These are phyloP conservation scores for Macadamia tetraphylla DNA, from an alignment of 164 flowering plant species.

Conservation along the genomic window DNA sequence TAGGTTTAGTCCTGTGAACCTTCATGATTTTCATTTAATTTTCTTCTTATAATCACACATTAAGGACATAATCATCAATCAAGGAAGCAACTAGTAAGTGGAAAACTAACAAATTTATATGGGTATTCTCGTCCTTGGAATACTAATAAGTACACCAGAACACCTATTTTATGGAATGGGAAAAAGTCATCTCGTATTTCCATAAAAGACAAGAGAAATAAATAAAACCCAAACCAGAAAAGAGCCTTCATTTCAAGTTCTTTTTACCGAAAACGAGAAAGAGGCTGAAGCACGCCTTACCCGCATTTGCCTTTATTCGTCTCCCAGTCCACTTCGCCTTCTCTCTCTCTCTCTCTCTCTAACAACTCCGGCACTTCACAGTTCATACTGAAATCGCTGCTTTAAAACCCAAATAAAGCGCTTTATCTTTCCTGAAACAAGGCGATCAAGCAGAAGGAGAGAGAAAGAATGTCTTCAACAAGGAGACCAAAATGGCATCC, in stretches of 20 bases:
- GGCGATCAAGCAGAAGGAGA: neutral
- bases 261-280: neutral
- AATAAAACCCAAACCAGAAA: neutral
- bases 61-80: too few relatives aligned
- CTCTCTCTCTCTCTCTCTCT: neutral
- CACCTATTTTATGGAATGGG: too few relatives aligned
- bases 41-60: too few relatives aligned
- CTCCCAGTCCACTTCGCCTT: neutral
- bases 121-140: neutral
- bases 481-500: slow-evolving; percentile 60
- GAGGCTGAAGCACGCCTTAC: neutral
- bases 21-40: too few relatives aligned
- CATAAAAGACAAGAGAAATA: neutral
- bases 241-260: neutral
- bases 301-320: neutral
- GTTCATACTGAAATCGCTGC: neutral
- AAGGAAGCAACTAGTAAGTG: too few relatives aligned
- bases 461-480: slow-evolving; percentile 25
- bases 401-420: neutral
- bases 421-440: neutral
- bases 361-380: too few relatives aligned
- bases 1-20: too few relatives aligned
- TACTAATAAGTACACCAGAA: neutral
- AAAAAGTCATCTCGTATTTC: neutral
- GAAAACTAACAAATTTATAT: neutral